These are phyloP conservation scores for Passalora sequoiae DNA, from an alignment of 2,329 filamentous ascomycete species.

Conservation along the genomic window DNA sequence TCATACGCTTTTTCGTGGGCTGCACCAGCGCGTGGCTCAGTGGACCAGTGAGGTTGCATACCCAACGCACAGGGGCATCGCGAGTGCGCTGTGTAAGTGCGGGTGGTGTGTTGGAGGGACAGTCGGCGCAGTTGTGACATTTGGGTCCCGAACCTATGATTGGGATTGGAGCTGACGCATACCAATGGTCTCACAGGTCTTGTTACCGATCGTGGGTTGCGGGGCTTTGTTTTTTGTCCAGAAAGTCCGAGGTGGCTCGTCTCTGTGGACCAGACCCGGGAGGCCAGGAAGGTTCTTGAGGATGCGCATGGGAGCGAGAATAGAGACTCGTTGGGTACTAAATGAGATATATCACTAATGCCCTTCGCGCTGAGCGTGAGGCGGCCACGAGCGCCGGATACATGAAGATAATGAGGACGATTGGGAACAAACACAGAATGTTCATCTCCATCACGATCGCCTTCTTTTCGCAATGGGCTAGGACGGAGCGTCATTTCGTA, in stretches of 20 bases:
- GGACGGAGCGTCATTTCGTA: slow-evolving; percentile 38
- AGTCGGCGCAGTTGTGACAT: slow-evolving; percentile 3
- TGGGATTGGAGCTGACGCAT: slow-evolving; percentile 21
- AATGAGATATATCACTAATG: slow-evolving; percentile 53
- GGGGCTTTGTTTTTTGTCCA: slow-evolving; percentile 3
- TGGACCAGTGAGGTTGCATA: slow-evolving; percentile 41
- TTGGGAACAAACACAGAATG: slow-evolving; percentile 34
- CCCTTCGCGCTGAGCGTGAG: slow-evolving; percentile 40
- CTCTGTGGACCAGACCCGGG: slow-evolving; percentile 12
- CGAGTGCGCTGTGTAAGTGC: slow-evolving; percentile 35
- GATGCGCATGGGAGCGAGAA: slow-evolving; percentile 54
- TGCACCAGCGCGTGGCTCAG: slow-evolving; percentile 33
- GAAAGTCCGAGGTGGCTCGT: slow-evolving; percentile 16
- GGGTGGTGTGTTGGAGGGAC: slow-evolving; percentile 30
- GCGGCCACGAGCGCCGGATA: slow-evolving; percentile 42
- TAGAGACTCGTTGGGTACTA: slow-evolving; percentile 62
- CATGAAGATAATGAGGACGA: slow-evolving; percentile 19
- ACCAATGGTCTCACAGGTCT: slow-evolving; percentile 14
- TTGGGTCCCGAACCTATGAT: background rate
- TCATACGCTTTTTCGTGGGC: slow-evolving; percentile 38
- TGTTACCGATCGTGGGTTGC: slow-evolving; percentile 22
- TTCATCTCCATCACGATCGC: slow-evolving; percentile 37
- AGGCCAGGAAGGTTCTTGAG: slow-evolving; percentile 29
- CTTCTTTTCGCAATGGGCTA: slow-evolving; percentile 37
- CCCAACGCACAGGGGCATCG: slow-evolving; percentile 36